Evolutionary conservation across 1,139 yeast species (phyloP), one percentile per base, ranked within the genome.

Genomic region (Trichomonascaceae sp.): DNA sequence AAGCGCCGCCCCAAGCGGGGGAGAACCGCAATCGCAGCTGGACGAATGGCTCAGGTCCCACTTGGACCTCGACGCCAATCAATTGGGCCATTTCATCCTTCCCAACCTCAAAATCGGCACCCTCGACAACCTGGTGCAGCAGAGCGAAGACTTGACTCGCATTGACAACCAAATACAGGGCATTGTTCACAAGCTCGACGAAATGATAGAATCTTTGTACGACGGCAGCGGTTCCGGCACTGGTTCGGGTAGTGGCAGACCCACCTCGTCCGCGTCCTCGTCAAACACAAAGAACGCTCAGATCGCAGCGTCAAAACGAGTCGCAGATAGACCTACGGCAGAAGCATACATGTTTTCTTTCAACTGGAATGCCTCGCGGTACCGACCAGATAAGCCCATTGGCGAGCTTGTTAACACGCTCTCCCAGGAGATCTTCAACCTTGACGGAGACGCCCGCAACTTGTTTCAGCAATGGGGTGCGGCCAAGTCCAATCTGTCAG

Each of bases 41-140:
- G 58, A 42, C 47, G 53, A 30, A 54, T 69, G 71, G 64, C 41
- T 56, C 38, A 39, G 46, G 35, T 47, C 50, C 35, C 45, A 54
- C 26, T 30, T 45, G 26, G 33, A 38, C 31, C 35, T 45, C 34
- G 43, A 39, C 15, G 47, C 48, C 23, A 15, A 20, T n/a, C 29
- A 28, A 14, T 40, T 52, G 31, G 52, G 57, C 38, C 60, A 61
- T 37, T 71, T 81, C 41, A 62, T 65, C 28, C 66, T 85, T 35
- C 98, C 97, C n/a, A 75, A 69, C 43, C 87, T 89, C 59, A 92
- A 89, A 59, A 82, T 89, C 45, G 97, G 97, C 25, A 87, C 97
- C 3, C 69, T 89, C 52, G 99, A 92, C 59, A 77, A 87, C 27
- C 68, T 89, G 41, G 93, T 89, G 36, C 76, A 78, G 49, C 89